Conservation (phyloP, 495 filamentous ascomycete species). For the Xylaria acuta region DNA sequence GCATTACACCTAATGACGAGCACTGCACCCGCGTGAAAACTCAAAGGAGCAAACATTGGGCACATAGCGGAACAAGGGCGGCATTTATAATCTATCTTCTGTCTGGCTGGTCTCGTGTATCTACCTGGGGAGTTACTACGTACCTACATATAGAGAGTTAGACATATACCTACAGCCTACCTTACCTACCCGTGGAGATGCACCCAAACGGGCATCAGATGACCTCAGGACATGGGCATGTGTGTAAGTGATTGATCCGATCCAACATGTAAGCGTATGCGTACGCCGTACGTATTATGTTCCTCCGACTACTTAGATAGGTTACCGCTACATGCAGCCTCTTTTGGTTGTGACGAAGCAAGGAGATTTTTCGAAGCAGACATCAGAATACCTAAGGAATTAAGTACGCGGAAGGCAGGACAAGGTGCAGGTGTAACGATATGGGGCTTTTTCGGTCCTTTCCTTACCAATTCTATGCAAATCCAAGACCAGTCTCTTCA, state of each 20-base stretch:
- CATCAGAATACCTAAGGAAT: constrained; percentile 8
- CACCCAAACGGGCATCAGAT: constrained; percentile 7
- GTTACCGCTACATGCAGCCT: neutral
- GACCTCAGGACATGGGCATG: neutral
- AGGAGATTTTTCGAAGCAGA: neutral
- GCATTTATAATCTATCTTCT: neutral
- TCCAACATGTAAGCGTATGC: neutral
- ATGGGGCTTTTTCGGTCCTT: neutral
- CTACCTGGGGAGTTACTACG: neutral
- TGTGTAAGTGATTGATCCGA: neutral
- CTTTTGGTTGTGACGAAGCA: neutral
- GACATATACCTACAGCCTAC: too few species aligned
- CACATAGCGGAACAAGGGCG: neutral
- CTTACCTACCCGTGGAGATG: too few species aligned
- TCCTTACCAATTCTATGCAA: neutral
- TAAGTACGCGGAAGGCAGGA: neutral
- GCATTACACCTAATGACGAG: neutral
- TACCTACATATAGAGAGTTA: neutral
- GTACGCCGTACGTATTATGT: neutral
- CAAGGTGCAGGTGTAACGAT: constrained; percentile 2
- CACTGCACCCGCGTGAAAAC: neutral
- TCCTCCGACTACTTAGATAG: neutral
- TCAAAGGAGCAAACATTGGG: neutral
- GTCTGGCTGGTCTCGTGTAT: neutral
- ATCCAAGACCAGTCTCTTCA: neutral